A percentile compares a stretch with the other conserved stretches of the same genome.
Conservation (phyloP, 2,329 filamentous ascomycete genomes). For the Fusarium setosum region DNA sequence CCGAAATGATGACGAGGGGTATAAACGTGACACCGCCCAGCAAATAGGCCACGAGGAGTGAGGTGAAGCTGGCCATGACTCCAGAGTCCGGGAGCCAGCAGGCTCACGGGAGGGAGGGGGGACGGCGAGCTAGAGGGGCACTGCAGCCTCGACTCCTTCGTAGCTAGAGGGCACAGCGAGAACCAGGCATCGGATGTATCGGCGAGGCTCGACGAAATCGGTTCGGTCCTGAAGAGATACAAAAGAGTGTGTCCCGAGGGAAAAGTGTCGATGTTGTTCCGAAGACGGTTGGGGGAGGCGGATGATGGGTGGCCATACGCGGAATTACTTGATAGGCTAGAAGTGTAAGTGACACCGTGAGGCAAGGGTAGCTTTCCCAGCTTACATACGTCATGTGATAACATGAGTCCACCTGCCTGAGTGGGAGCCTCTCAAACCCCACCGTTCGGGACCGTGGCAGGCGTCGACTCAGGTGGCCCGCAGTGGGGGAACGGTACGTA, state of each 20-base stretch:
- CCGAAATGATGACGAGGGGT: slow-evolving; percentile 72
- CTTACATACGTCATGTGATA: slow-evolving; percentile 41
- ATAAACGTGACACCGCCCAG: slow-evolving; percentile 90
- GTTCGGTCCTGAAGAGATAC: slow-evolving; percentile 8
- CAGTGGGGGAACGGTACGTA: too few relatives aligned
- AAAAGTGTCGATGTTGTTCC: slow-evolving; percentile 17
- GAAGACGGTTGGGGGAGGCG: slow-evolving; percentile 19
- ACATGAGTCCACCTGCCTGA: slow-evolving; percentile 29
- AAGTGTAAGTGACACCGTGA: slow-evolving; percentile 37
- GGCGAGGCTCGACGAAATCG: background rate
- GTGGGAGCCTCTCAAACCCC: slow-evolving; percentile 15
- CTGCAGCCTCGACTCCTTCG: slow-evolving; percentile 30
- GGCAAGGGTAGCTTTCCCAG: slow-evolving; percentile 9
- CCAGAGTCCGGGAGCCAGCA: slow-evolving; percentile 31
- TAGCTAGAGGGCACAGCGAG: slow-evolving; percentile 21
- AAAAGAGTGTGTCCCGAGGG: slow-evolving; percentile 4
- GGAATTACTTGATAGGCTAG: slow-evolving; percentile 38
- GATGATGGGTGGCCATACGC: slow-evolving; percentile 30
- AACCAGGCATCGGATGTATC: slow-evolving; percentile 31
- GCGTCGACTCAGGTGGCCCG: too few relatives aligned
- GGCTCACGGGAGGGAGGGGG: slow-evolving; percentile 24
- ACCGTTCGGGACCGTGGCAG: slow-evolving; percentile 4
- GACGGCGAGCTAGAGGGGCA: slow-evolving; percentile 27
- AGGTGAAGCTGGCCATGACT: slow-evolving; percentile 63
- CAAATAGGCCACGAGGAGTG: slow-evolving; percentile 80